Evolutionary conservation across 2,329 filamentous ascomycete species (phyloP).

Genomic region (Sordariomycetes sp.): DNA sequence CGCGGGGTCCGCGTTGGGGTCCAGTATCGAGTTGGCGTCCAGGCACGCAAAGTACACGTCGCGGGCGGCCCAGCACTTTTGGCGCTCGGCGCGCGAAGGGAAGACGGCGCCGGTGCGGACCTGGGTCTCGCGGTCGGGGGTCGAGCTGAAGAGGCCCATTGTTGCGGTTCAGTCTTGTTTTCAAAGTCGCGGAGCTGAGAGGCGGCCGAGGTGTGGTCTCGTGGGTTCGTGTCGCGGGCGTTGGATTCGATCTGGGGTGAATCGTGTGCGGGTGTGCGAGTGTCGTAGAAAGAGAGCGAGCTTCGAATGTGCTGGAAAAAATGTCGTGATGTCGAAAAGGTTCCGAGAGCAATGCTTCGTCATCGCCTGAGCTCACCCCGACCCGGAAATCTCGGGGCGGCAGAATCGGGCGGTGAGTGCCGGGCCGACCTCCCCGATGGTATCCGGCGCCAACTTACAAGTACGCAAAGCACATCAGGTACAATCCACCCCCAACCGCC

Average conservation of each 20-base stretch:
- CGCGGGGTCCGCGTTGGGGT: constrained; percentile 33
- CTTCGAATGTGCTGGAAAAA: background rate
- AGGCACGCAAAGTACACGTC: constrained; percentile 84
- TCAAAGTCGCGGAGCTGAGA: background rate
- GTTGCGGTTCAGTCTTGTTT: constrained; percentile 3
- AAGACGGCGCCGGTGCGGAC: constrained; percentile 50
- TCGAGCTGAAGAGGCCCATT: constrained; percentile 34
- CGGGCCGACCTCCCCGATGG: background rate
- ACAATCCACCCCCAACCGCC: no score
- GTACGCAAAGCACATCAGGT: no score
- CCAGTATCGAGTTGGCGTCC: constrained; percentile 68
- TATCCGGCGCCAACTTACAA: no score
- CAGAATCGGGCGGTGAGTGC: background rate
- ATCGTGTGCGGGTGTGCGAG: background rate
- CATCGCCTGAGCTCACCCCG: background rate
- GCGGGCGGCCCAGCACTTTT: constrained; percentile 78
- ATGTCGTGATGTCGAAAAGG: background rate
- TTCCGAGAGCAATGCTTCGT: background rate
- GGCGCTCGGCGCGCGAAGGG: constrained; percentile 72
- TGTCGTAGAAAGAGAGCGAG: background rate
- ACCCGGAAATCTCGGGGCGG: background rate
- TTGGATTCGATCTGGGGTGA: background rate
- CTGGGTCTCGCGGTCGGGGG: constrained; percentile 32
- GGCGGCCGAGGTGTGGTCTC: background rate
- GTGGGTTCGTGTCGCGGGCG: background rate